Evolutionary conservation across 2,329 filamentous ascomycete genomes (phyloP), one percentile per base, ranked within the genome.

Genomic region (Colletotrichum tanaceti): DNA sequence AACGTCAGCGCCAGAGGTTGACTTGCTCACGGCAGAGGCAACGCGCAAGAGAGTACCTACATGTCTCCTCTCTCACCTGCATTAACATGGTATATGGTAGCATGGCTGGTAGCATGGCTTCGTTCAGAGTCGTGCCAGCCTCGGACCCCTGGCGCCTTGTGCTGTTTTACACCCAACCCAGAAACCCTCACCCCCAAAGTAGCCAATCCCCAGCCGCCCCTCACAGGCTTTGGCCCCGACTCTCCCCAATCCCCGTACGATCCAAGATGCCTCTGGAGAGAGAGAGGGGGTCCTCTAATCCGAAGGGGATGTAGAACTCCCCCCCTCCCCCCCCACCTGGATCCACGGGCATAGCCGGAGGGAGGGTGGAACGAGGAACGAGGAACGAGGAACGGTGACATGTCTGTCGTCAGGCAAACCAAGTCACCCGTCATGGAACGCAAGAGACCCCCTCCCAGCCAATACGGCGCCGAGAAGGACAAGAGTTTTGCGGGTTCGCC

Each of bases 221-320:
- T 46, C 41, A 55, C 60, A 60, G 46, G 18, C 24, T 35, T 39
- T n/a, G n/a, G 65, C 65, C 65, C 65, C 65, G 22, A 68, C 65
- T 68, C 57, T 49, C 66, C 66, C 66, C 62, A 69, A 69, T 69
- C 66, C 62, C 66, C 55, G 66, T 69, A 66, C 66, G 62, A 57
- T 61, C 66, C 66, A 69, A 69, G 66, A 69, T 69, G 55, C 55
- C 55, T 52, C 50, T 61, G 54, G 65, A 65, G 62, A 54, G 46
- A 49, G 65, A 68, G 62, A 47, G n/a, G 46, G 58, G 58, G 65
- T 18, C n/a, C 58, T 57, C 52, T 28, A 38, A 58, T 52, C 62
- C 28, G 44, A 58, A 41, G 53, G 53, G 54, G 46, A 28, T 47
- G 41, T 55, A 38, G 43, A 32, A 43, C 47, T 60, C 35, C 43